A percentile compares a stretch with the other conserved stretches of the same genome.
phyloP scores from a whole-genome alignment of 1,284 basidiomycete species.

The Naganishia sp. region DNA sequence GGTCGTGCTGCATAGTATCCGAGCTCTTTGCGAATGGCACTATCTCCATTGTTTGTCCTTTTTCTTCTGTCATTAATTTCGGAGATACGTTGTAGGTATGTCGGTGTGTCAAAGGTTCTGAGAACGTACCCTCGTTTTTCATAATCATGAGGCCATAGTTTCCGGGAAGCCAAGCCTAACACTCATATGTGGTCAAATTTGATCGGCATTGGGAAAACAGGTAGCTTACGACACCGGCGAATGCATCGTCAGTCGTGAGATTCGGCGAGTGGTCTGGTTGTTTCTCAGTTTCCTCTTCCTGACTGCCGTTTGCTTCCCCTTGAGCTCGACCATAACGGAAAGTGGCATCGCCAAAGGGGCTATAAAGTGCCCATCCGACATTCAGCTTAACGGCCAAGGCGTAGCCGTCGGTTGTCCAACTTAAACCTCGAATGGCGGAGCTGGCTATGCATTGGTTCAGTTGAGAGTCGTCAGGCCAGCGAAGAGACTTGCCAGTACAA shows the following conservation, averaged over 20 bases:
- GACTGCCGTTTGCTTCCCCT: not conserved
- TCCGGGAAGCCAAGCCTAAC: conserved; percentile 84
- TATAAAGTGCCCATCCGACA: conserved; percentile 86
- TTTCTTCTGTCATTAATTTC: too few relatives aligned
- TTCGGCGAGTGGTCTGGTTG: too few relatives aligned
- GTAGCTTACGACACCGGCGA: too few relatives aligned
- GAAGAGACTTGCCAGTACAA: conserved; percentile 41
- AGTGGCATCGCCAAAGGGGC: conserved; percentile 74
- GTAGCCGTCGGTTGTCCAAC: conserved; percentile 95
- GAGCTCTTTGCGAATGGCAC: conserved; percentile 95
- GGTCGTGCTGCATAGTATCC: conserved; percentile 85
- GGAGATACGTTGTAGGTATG: too few relatives aligned
- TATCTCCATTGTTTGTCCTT: conserved; percentile 41
- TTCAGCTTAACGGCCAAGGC: conserved; percentile 95
- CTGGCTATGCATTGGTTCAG: conserved; percentile 11
- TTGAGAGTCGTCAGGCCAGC: conserved; percentile 19
- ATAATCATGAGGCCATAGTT: conserved; percentile 82
- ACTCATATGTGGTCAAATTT: too few relatives aligned
- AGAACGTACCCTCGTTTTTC: conserved; percentile 17
- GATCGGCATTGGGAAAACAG: too few relatives aligned
- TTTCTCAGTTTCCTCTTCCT: not conserved
- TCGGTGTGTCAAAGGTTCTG: too few relatives aligned
- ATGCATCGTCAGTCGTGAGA: too few relatives aligned
- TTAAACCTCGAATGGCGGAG: conserved; percentile 66
- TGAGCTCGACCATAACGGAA: not conserved